Conservation (phyloP, 2,329 filamentous ascomycete genomes). For the Penicillium sumatraense region DNA sequence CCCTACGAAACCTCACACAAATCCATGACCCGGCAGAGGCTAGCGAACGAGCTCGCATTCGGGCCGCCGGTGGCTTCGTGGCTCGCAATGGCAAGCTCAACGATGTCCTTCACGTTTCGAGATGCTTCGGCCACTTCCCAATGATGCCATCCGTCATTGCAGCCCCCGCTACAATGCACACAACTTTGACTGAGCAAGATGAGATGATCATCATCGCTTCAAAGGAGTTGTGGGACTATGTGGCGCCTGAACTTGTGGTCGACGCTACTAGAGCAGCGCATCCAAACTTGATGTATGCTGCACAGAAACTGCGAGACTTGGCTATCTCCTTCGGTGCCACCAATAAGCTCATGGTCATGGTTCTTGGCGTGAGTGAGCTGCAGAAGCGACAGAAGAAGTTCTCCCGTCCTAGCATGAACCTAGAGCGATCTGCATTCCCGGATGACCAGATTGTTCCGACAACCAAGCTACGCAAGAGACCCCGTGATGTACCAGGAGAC, state of each 20-base stretch:
- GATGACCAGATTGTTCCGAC: constrained; percentile 64
- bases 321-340: constrained; percentile 94
- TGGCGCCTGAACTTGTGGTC: constrained; percentile 86
- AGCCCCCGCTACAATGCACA: constrained; percentile 78
- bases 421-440: constrained; percentile 76
- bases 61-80: constrained; percentile 93
- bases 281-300: constrained; percentile 88
- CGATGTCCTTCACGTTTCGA: constrained; percentile 85
- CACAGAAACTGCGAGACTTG: constrained; percentile 90
- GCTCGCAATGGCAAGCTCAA: constrained; percentile 94
- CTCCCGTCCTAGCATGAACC: constrained; percentile 81
- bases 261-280: constrained; percentile 88
- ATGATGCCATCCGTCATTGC: constrained; percentile 92
- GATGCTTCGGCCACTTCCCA: constrained; percentile 93
- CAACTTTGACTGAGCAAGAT: constrained; percentile 82
- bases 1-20: constrained; percentile 79
- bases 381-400: constrained; percentile 80
- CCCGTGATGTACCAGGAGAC: constrained; percentile 68
- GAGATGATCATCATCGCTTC: constrained; percentile 93
- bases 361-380: constrained; percentile 89
- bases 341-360: constrained; percentile 98
- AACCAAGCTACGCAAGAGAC: constrained; percentile 66
- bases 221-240: constrained; percentile 91
- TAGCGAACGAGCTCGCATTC: constrained; percentile 81
- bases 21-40: constrained; percentile 94